A percentile compares a stretch with the other conserved stretches of the same genome.
Conservation (phyloP, 2,329 filamentous ascomycete genomes). For the Phyllosticta paracitricarpa region DNA sequence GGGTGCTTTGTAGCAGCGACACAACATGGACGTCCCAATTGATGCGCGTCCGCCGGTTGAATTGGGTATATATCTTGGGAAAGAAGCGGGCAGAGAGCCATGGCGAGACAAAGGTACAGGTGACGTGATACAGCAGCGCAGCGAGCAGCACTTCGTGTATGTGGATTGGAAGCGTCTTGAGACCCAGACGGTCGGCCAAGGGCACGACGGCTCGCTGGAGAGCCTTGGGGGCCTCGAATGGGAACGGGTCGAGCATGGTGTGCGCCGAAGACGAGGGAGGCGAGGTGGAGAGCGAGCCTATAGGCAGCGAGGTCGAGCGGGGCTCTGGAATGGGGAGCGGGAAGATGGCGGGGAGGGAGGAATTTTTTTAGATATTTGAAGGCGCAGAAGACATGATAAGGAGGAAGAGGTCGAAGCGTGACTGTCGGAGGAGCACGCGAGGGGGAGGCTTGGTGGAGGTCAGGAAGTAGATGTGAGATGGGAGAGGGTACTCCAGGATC, state of each 20-base stretch:
- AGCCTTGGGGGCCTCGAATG: constrained; percentile 47
- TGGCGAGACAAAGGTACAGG: constrained; percentile 59
- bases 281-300: not conserved
- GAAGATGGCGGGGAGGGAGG: not conserved
- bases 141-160: constrained; percentile 65
- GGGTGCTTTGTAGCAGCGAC: constrained; percentile 64
- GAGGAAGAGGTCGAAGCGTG: not conserved
- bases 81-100: constrained; percentile 52
- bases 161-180: constrained; percentile 63
- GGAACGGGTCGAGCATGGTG: constrained; percentile 65
- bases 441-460: not conserved
- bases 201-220: constrained; percentile 48
- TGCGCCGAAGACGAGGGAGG: not conserved
- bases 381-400: constrained; percentile 2
- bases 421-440: not conserved
- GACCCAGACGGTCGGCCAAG: constrained; percentile 49
- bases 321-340: not conserved
- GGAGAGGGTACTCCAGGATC: not conserved
- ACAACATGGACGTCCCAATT: constrained; percentile 86
- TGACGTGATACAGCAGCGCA: constrained; percentile 57
- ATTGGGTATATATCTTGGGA: constrained; percentile 51
- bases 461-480: not conserved
- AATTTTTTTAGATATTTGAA: not conserved
- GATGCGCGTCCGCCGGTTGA: constrained; percentile 54
- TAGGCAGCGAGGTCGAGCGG: not conserved